Evolutionary conservation across 2,329 filamentous ascomycete species (phyloP), one percentile per base, ranked within the genome.

Genomic region (Berkeleyomyces basicola): DNA sequence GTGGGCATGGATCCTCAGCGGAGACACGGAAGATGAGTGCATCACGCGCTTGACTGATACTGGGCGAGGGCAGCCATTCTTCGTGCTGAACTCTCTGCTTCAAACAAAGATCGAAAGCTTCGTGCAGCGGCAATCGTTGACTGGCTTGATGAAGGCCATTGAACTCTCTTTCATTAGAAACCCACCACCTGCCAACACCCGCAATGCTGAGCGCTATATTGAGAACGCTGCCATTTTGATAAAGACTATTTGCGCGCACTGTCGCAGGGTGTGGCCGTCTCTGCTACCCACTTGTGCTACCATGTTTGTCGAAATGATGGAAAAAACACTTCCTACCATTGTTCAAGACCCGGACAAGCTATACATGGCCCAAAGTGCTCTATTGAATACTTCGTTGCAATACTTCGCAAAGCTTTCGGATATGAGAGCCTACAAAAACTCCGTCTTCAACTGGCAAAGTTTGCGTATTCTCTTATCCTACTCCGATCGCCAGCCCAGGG

Each of bases 361-460:
- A 44, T 73, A 71, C 47, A 59, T 58, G 37, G 53, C 68, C 14
- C 69, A 70, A 49, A 73, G 72, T 57, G 59, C 65, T 16, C 65
- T 75, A 2, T 73, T 74, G 66, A 77, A 77, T 62, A 59, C 63
- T 40, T 66, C 71, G 3, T 63, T 78, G 10, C 66, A 65, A 11
- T 65, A 68, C 5, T 69, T 78, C 7, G 71, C 70, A 11, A 65
- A 66, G 31, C 72, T 71, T 4, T 67, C 74, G 1, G 63, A 65
- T 2, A 67, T 64, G 23, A 64, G 70, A 2, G 72, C 75, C 0
- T 66, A 75, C 31, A 61, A 65, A 3, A 73, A 76, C 44, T 75
- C 75, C 70, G 69, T 70, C 3, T 73, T 77, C 69, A 80, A 79
- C 65, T 85, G 83, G 83, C 74, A 78, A 62, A 81, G 81, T 0